phyloP scores from a whole-genome alignment of 1,284 basidiomycete genomes.

The Marasmius sp. region DNA sequence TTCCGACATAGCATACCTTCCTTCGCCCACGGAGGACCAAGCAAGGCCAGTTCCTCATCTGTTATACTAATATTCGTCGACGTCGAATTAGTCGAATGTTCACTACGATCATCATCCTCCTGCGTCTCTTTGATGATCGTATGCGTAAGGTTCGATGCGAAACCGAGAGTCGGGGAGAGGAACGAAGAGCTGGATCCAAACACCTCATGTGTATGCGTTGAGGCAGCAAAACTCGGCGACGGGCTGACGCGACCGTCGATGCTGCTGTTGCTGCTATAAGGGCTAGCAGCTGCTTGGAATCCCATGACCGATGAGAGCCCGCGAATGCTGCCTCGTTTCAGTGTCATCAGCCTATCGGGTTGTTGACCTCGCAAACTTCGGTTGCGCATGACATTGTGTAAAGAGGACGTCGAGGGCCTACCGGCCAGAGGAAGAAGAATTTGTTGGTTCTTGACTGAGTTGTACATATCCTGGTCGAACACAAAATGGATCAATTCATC shows the following conservation, averaged over 20 bases:
- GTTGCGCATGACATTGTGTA: constrained; percentile 60
- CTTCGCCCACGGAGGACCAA: constrained; percentile 98
- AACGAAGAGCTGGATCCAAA: constrained; percentile 58
- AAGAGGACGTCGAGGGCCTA: constrained; percentile 53
- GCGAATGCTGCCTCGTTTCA: constrained; percentile 88
- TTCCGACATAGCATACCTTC: constrained; percentile 95
- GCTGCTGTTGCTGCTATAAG: constrained; percentile 79
- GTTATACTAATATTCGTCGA: constrained; percentile 79
- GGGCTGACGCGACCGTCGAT: constrained; percentile 86
- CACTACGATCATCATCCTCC: constrained; percentile 84
- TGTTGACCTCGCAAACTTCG: constrained; percentile 64
- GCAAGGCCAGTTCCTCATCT: constrained; percentile 91
- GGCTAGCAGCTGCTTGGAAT: constrained; percentile 56
- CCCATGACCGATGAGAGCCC: constrained; percentile 80
- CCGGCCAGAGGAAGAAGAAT: constrained; percentile 78
- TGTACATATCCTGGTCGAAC: constrained; percentile 85
- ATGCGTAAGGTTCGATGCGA: constrained; percentile 93
- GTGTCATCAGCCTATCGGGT: constrained; percentile 69
- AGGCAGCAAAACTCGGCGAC: constrained; percentile 85
- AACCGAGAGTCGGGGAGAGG: constrained; percentile 83
- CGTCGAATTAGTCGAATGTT: constrained; percentile 58
- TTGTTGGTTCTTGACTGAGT: constrained; percentile 85
- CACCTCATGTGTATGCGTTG: constrained; percentile 59
- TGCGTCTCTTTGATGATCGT: constrained; percentile 94
- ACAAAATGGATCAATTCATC: background rate